Evolutionary conservation across 331 rosid genomes (phyloP), one percentile per base, ranked within the genome.

Genomic region (Acacia pycnantha): DNA sequence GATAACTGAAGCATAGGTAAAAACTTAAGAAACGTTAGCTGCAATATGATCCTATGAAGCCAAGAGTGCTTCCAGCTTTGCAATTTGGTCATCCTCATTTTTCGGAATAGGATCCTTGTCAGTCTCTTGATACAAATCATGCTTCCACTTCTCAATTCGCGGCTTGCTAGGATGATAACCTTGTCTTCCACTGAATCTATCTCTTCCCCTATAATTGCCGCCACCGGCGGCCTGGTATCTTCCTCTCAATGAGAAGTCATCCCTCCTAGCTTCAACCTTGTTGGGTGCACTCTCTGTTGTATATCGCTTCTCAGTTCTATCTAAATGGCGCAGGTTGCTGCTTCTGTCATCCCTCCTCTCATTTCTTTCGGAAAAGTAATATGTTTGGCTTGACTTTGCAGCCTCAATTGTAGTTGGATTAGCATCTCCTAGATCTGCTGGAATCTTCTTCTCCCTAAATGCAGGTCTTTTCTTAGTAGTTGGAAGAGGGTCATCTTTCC

Each of bases 1-100:
- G 73, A 81, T 77, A 74, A 74, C 48, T 48, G 31, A 29, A 74
- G 62, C 61, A 61, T 37, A 22, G 24, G 33, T 67, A 8, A 46
- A 35, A 50, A 18, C 44, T 31, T 15, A 11, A 40, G 65, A 53
- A 21, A 70, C 70, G 48, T 8, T 50, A 73, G 67, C 50, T 4
- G 31, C 79, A 56, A 33, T 77, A 75, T 47, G 72, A 64, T 75
- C 75, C 84, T 88, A 92, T 18, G 92, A 89, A 79, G 92, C 66
- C 87, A 94, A 86, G 41, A 94, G 97, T 67, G 92, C 88, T 87
- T 94, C 98, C 85, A 91, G 89, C 82, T 91, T 89, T 43, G 94
- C 93, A 79, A 91, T 90, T 76, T 86, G 93, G 22, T 91, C 97
- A 83, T 92, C 94, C 75, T 94, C 98, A 58, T 88, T 92, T 80